Evolutionary conservation across 176 grass and related monocot species (phyloP), one percentile per base, ranked within the genome.

Genomic region (Raddia distichophylla): DNA sequence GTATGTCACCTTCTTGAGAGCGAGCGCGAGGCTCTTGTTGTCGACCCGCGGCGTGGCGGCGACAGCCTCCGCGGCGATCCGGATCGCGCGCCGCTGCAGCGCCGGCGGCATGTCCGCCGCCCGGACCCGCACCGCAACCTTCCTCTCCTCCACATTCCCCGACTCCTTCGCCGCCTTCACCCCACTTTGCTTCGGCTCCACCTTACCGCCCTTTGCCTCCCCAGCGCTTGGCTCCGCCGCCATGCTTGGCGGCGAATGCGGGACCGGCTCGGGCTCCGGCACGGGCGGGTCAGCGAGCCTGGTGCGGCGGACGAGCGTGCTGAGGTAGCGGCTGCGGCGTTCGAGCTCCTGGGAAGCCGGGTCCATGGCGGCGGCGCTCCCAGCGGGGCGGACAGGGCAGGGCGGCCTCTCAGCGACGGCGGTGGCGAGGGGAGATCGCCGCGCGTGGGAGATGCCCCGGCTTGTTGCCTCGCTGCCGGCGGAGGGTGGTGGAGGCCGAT

Each of bases 21-120:
- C 95, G 12, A 98, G 85, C 4, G 95, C 92, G 64, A 98, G 95
- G 20, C 90, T 83, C 88, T 98, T 98, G 92, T 78, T 98, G 48
- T 98, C 95, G 61, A 95, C 33, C 55, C 90, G 83, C 13, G 90
- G 92, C 92, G 89, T 93, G 44, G 90, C 65, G 46, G 83, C 80
- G 42, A 87, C 73, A 77, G 83, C 88, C 81, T 94, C 95, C 2
- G 75, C 73, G 43, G 92, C 92, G 76, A 93, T 77, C 90, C 90
- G 78, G 69, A 98, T 92, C 45, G 95, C 95, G 54, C 90, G 90
- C 65, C 89, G 83, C 88, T 98, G 92, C 67, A 98, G 77, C 46
- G 90, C 78, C 10, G 58, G 86, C 17, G 90, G 86, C 92, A 94
- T 94, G 74, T 98, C 92, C 19, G 92, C 90, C 2, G 95, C 95